Conservation (phyloP, 805 yeast genomes). For the Candida rishiriensis region DNA sequence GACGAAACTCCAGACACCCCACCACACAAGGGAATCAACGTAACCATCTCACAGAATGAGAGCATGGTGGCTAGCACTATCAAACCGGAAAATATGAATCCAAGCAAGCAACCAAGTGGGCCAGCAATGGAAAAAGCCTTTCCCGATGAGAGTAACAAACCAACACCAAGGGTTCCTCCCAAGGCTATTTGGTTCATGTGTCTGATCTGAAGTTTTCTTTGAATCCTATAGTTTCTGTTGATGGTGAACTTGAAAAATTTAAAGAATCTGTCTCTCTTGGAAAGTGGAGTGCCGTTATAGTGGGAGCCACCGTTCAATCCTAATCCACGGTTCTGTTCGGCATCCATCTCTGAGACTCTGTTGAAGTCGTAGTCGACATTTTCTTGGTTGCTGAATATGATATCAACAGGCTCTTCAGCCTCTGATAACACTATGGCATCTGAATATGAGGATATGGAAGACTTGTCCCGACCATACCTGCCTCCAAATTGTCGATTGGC, state of each 20-base stretch:
- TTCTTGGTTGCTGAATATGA: conserved; percentile 28
- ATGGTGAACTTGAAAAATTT: conserved; percentile 8
- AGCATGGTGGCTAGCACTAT: conserved; percentile 65
- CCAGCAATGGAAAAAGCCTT: conserved; percentile 72
- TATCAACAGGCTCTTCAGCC: conserved; percentile 14
- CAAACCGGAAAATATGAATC: conserved; percentile 59
- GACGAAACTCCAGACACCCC: conserved; percentile 75
- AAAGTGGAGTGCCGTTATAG: neutral
- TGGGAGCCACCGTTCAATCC: neutral
- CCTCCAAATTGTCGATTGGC: neutral
- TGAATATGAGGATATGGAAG: neutral
- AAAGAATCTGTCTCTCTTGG: conserved; percentile 1
- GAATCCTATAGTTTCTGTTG: conserved; percentile 33
- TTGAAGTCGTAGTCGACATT: conserved; percentile 27
- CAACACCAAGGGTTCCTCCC: conserved; percentile 79
- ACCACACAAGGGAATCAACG: conserved; percentile 72
- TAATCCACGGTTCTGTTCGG: conserved; percentile 5
- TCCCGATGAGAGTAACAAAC: conserved; percentile 64
- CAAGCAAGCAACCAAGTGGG: conserved; percentile 69
- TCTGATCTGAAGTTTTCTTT: conserved; percentile 56
- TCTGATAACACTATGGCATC: neutral
- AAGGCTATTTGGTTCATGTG: conserved; percentile 76
- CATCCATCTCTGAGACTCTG: conserved; percentile 13
- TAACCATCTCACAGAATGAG: conserved; percentile 78
- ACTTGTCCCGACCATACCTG: neutral